These are phyloP conservation scores for Heterobasidion parviporum DNA, from an alignment of 1,284 basidiomycete species.

Conservation along the genomic window DNA sequence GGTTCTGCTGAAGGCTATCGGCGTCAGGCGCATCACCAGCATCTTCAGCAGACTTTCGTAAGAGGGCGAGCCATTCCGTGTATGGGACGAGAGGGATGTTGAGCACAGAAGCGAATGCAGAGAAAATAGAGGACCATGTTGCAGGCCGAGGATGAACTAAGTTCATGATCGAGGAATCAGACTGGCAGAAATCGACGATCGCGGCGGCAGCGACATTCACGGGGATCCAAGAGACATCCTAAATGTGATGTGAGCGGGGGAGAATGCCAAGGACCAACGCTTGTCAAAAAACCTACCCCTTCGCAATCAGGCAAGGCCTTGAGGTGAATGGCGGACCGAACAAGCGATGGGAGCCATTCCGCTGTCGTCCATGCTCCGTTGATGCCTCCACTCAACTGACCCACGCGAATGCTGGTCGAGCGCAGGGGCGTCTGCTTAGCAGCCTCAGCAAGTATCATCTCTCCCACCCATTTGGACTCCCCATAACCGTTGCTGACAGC, in stretches of 20 bases:
- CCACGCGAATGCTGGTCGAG: neutral
- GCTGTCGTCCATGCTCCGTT: neutral
- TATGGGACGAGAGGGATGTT: slow-evolving; percentile 14
- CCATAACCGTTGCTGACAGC: neutral
- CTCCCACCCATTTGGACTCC: slow-evolving; percentile 1
- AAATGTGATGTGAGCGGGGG: neutral
- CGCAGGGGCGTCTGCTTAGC: neutral
- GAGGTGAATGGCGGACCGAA: slow-evolving; percentile 9
- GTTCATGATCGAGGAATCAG: slow-evolving; percentile 9
- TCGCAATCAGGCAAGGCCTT: neutral
- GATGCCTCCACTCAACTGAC: neutral
- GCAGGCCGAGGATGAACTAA: slow-evolving; percentile 20
- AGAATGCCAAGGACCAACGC: too few species aligned
- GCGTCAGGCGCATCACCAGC: neutral
- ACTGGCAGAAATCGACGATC: slow-evolving; percentile 11
- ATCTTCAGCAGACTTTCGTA: neutral
- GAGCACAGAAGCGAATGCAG: slow-evolving; percentile 7
- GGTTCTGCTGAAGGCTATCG: neutral
- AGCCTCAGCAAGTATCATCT: neutral
- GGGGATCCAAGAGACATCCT: slow-evolving; percentile 18
- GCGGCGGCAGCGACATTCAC: slow-evolving; percentile 13
- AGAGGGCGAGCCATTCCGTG: slow-evolving; percentile 11
- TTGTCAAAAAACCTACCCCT: neutral
- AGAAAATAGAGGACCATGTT: slow-evolving; percentile 13
- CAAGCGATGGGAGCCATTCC: slow-evolving; percentile 14